Percentiles rank a stretch among this genome's conserved stretches.
phyloP scores from a whole-genome alignment of 306 rosid species.

The Rosa rugosa region DNA sequence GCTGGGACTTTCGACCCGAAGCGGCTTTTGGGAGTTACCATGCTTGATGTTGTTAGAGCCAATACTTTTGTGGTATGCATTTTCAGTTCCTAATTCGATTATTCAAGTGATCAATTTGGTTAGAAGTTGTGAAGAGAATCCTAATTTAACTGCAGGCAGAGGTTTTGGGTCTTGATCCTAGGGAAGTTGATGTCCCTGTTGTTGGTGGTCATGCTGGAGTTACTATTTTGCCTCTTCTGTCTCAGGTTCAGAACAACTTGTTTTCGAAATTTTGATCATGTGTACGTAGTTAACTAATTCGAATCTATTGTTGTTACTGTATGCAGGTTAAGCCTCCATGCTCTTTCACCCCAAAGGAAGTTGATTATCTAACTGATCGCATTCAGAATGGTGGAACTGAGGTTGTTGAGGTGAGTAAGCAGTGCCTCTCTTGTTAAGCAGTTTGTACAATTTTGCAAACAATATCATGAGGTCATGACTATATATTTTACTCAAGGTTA shows the following conservation, averaged over 20 bases:
- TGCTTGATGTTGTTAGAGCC: slow-evolving; percentile 92
- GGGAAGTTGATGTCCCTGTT: slow-evolving; percentile 92
- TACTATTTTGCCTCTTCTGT: slow-evolving; percentile 90
- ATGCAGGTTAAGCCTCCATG: slow-evolving; percentile 88
- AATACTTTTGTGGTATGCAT: slow-evolving; percentile 92
- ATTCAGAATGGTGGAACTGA: slow-evolving; percentile 99
- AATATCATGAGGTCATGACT: too few relatives aligned
- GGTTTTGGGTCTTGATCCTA: slow-evolving; percentile 88
- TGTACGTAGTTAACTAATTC: neutral
- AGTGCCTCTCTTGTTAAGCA: neutral
- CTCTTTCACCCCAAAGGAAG: slow-evolving; percentile 76
- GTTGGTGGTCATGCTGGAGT: slow-evolving; percentile 98
- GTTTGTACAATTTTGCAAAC: neutral
- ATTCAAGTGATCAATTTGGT: neutral
- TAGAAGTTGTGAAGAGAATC: neutral
- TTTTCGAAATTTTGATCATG: neutral
- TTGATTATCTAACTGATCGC: slow-evolving; percentile 74
- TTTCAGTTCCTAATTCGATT: too few relatives aligned
- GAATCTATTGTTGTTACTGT: neutral
- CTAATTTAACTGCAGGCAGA: slow-evolving; percentile 62
- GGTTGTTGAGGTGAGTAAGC: slow-evolving; percentile 79
- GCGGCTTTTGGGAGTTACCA: slow-evolving; percentile 77
- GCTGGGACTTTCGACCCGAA: slow-evolving; percentile 91
- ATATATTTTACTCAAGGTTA: too few relatives aligned
- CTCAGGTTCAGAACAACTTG: slow-evolving; percentile 60